phyloP scores from a whole-genome alignment of 208 protist genomes.

The Acanthamoeba triangularis region DNA sequence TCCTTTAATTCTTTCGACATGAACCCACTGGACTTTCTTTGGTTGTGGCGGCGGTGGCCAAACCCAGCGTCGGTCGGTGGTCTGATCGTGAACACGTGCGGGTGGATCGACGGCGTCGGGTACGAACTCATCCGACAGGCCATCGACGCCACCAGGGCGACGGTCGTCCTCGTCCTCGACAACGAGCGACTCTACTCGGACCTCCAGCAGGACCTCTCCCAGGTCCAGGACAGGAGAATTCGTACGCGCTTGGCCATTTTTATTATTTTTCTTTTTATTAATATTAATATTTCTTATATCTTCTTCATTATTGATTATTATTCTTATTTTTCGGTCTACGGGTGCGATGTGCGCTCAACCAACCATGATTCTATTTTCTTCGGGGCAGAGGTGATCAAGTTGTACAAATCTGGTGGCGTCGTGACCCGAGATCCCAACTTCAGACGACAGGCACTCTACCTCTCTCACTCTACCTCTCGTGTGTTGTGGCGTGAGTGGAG shows the following conservation, averaged over 20 bases:
- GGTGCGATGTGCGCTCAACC: background rate
- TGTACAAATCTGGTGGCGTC: constrained; percentile 85
- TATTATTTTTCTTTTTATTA: too few species aligned
- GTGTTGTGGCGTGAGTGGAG: background rate
- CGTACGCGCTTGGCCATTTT: background rate
- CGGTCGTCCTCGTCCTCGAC: constrained; percentile 74
- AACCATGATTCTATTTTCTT: background rate
- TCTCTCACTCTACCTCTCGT: too few species aligned
- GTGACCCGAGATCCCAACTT: constrained; percentile 52
- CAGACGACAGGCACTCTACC: background rate
- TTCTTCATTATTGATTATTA: too few species aligned
- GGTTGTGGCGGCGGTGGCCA: background rate
- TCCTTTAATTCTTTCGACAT: background rate
- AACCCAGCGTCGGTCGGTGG: constrained; percentile 59
- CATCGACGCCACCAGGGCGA: constrained; percentile 50
- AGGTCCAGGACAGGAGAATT: background rate
- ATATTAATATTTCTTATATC: too few species aligned
- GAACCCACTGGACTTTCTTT: background rate
- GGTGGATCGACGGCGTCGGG: constrained; percentile 86
- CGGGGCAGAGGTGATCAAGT: constrained; percentile 79
- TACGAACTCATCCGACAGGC: constrained; percentile 80
- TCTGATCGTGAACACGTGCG: constrained; percentile 86
- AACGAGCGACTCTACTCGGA: constrained; percentile 84
- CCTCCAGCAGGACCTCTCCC: constrained; percentile 62
- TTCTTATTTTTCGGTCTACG: too few species aligned